Conservation (phyloP, 306 rosid species). For the Benincasa hispida region DNA sequence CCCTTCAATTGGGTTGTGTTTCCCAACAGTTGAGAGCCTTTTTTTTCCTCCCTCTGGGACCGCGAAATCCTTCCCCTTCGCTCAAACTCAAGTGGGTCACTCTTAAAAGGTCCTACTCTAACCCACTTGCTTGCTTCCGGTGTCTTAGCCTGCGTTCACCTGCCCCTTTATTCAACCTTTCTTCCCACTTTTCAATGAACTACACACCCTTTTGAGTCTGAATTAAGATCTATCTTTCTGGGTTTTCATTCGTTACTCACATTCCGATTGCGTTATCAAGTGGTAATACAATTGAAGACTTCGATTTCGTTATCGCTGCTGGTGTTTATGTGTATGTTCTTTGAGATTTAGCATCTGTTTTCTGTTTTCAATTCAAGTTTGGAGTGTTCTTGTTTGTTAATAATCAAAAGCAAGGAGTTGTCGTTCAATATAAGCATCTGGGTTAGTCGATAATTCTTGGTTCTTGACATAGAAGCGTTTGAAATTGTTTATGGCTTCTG, state of each 20-base stretch:
- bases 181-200: constrained; percentile 9
- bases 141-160: constrained; percentile 33
- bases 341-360: constrained; percentile 11
- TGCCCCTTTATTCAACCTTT: constrained; percentile 19
- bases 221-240: constrained; percentile 38
- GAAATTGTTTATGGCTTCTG: constrained; percentile 25
- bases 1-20: constrained; percentile 27
- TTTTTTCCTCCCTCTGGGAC: constrained; percentile 25
- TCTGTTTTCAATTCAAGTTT: constrained; percentile 14
- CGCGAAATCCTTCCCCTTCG: constrained; percentile 32
- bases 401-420: constrained; percentile 11
- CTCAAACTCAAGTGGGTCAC: constrained; percentile 59
- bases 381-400: constrained; percentile 12
- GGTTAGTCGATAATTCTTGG: constrained; percentile 17
- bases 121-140: constrained; percentile 60
- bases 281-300: constrained; percentile 22
- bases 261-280: constrained; percentile 20
- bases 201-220: not conserved
- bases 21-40: constrained; percentile 48
- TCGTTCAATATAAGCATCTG: constrained; percentile 38
- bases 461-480: constrained; percentile 30
- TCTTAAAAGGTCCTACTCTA: constrained; percentile 57
- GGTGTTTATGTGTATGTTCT: constrained; percentile 13
- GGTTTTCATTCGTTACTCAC: constrained; percentile 10
- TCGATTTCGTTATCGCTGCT: constrained; percentile 19